Base-by-base conservation (phyloP, 2,329 filamentous ascomycete species). In the Fragosphaeria purpurea region DNA sequence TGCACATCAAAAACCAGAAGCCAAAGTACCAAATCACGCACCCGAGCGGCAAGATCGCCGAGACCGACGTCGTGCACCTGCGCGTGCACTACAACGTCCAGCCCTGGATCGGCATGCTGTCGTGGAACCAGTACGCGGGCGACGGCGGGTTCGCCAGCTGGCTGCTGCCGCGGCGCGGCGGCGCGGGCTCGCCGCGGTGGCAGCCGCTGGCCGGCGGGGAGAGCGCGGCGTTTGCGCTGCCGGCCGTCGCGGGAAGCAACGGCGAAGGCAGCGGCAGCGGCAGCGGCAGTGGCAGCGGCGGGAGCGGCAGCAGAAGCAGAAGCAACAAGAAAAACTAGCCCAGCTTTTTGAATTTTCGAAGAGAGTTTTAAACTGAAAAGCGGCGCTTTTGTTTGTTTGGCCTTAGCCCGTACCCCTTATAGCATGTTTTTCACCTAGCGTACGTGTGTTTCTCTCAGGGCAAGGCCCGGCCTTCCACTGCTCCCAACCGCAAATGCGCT, bases 11-110 rank as follows among this genome's bases (percentile, higher is more conserved):
- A 63, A 90, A 90, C 67, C 88, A 95, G 66, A 85, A 84, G 63
- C 86, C 90, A 3, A 98, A 98, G 69, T 98, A 98, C 74, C 89
- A 95, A 65, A 93, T 98, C 69, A 95, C 90, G 5, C 89, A 96
- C 66, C 86, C 91, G 9, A 79, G 77, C 9, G 86, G 90, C 54
- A 83, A 82, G 66, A 76, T 97, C 57, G 86, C 87, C 44, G 77
- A 85, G 61, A 74, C 81, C 46, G 72, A 77, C 47, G 82, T 93
- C 64, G 88, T 91, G 51, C 83, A 80, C 34, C 72, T 98, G 55
- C 82, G 83, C 60, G 72, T 97, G 48, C 85, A 93, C 63, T 98
- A 95, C 81, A 97, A 97, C 69, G 86, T 97, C 53, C 93, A 98
- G 74, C 93, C 93, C 35, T 97, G 91, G 88, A 88, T 98, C 9